phyloP scores from a whole-genome alignment of 176 grass and related monocot genomes.

The Puya raimondii region DNA sequence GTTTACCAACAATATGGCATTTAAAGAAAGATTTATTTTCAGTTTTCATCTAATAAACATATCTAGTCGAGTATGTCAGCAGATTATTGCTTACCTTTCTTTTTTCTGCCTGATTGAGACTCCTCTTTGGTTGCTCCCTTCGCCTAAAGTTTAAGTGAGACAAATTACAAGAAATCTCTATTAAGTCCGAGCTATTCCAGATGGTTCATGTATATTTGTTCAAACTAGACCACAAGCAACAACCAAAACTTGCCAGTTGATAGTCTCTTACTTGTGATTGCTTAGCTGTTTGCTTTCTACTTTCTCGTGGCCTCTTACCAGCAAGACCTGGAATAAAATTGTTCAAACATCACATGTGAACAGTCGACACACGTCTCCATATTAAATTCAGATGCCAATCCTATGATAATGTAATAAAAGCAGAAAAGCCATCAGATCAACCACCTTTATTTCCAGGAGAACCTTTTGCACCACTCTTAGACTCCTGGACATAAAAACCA shows the following conservation, averaged over 20 bases:
- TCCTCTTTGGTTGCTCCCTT: slow-evolving; percentile 21
- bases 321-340: slow-evolving; percentile 30
- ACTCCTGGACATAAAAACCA: slow-evolving; percentile 32
- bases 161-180: slow-evolving; percentile 7
- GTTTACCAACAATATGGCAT: background rate
- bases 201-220: background rate
- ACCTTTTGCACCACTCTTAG: slow-evolving; percentile 26
- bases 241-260: background rate
- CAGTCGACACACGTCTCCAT: background rate
- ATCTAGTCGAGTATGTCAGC: slow-evolving; percentile 6
- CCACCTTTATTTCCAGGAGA: slow-evolving; percentile 58
- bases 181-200: background rate
- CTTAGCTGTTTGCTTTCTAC: slow-evolving; percentile 22
- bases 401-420: slow-evolving; percentile 1
- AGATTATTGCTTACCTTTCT: slow-evolving; percentile 46
- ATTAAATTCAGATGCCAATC: background rate
- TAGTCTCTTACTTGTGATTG: slow-evolving; percentile 14
- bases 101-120: slow-evolving; percentile 31
- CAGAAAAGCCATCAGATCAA: background rate
- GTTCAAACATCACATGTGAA: slow-evolving; percentile 7
- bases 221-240: background rate
- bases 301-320: slow-evolving; percentile 35
- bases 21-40: slow-evolving; percentile 4
- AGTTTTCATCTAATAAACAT: background rate
- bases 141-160: slow-evolving; percentile 18